Conservation (phyloP, 257 asterid genomes). For the Plantago ovata region DNA sequence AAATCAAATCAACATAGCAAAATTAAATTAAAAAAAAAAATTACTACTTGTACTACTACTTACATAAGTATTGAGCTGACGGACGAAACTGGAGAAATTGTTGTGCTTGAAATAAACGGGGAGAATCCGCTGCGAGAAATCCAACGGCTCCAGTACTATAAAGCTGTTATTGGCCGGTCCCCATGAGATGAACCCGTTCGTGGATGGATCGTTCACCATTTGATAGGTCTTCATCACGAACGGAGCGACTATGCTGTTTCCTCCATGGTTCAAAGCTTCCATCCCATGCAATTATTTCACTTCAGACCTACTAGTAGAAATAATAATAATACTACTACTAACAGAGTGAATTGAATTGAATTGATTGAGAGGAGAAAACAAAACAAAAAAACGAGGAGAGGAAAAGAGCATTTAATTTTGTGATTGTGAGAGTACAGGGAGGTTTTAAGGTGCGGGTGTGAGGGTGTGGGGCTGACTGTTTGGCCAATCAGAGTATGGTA, state of each 20-base stretch:
- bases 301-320: too few species aligned
- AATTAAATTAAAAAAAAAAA: not conserved
- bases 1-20: not conserved
- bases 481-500: not conserved
- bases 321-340: too few species aligned
- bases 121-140: conserved; percentile 60
- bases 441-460: too few species aligned
- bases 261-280: conserved; percentile 27
- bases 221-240: conserved; percentile 83
- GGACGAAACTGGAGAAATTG: conserved; percentile 91
- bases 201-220: conserved; percentile 70
- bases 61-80: conserved; percentile 91
- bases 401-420: not conserved
- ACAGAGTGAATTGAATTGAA: not conserved
- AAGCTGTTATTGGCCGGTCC: conserved; percentile 62
- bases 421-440: conserved; percentile 20
- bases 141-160: conserved; percentile 61
- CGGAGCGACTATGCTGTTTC: conserved; percentile 39
- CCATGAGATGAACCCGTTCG: conserved; percentile 57
- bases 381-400: not conserved
- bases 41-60: conserved; percentile 22
- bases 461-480: too few species aligned
- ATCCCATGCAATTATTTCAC: conserved; percentile 21
- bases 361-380: not conserved
- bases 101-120: conserved; percentile 81